Base-by-base conservation (phyloP, 495 filamentous ascomycete genomes). In the Friedmanniomyces simplex region DNA sequence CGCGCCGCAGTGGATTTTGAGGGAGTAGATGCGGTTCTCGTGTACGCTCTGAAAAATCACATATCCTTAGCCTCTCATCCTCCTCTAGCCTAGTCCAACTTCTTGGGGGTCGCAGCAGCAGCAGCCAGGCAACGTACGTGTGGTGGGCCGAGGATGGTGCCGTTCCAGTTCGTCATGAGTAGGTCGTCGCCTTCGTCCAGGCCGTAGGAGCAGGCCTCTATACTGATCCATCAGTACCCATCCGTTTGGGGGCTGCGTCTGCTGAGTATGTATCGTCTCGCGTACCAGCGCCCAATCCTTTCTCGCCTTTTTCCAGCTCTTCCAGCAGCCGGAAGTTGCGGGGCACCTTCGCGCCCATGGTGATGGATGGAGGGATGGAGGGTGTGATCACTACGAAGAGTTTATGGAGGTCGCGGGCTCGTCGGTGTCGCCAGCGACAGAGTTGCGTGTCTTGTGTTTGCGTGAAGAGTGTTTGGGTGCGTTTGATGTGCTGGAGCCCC, bases 301-400 rank as follows among this genome's bases (percentile, higher is more conserved):
- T 98, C 77, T 98, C 93, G 62, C 93, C 93, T 76, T 96, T 97
- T 77, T 98, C 93, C 2, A 98, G 79, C 82, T 98, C 93, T 69
- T 96, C 94, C 20, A 98, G 80, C 63, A 98, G 82, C 63, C 91
- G 81, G 68, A 98, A 98, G 73, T 97, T 97, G 66, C 93, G 79
- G 39, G 93, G 93, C 34, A 98, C 79, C 67, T 94, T 95, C 37
- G 93, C 88, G 50, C 79, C 71, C 85, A 88, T 89, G 24, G 39
- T 78, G 54, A 13, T 43, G 14, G 13, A 32, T 37, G 25, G 49
- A 14, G n/a, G 32, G 26, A 20, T 4, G 12, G n/a, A 8, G 26
- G 26, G 18, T 52, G 26, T 50, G 26, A n/a, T n/a, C n/a, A n/a
- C n/a, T n/a, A n/a, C n/a, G n/a, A n/a, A n/a, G n/a, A n/a, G n/a